A percentile compares a stretch with the other conserved stretches of the same genome.
phyloP scores from a whole-genome alignment of 371 early-diverging fungal genomes.

The Mucor irregularis region DNA sequence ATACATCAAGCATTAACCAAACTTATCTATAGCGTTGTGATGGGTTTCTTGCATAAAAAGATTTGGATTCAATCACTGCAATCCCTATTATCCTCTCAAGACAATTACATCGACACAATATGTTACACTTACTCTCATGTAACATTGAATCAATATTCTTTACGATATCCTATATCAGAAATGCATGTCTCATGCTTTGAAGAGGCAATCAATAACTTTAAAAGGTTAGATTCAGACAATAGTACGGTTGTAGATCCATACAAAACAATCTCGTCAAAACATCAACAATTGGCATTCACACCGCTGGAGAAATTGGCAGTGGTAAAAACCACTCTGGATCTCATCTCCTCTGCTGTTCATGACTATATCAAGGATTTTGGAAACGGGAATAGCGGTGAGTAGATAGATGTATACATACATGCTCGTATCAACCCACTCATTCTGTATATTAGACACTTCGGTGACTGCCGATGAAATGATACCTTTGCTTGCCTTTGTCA shows the following conservation, averaged over 20 bases:
- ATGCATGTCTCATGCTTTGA: constrained; percentile 41
- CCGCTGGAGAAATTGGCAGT: constrained; percentile 51
- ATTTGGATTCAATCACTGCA: constrained; percentile 60
- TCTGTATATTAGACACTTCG: constrained; percentile 28
- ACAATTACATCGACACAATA: constrained; percentile 38
- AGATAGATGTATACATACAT: too few species aligned
- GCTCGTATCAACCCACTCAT: background rate
- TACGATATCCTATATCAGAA: constrained; percentile 42
- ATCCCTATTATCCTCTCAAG: constrained; percentile 44
- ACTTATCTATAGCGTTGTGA: constrained; percentile 47
- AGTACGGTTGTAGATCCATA: constrained; percentile 11
- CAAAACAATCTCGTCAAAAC: background rate
- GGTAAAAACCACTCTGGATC: constrained; percentile 38
- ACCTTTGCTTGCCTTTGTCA: constrained; percentile 57
- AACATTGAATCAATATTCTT: constrained; percentile 38
- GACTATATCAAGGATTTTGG: constrained; percentile 31
- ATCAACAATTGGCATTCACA: constrained; percentile 37
- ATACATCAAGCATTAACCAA: background rate
- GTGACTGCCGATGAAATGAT: constrained; percentile 68
- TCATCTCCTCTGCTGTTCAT: constrained; percentile 38
- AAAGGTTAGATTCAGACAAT: constrained; percentile 33
- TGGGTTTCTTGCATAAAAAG: constrained; percentile 62
- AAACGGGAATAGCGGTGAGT: constrained; percentile 15
- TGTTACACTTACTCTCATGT: constrained; percentile 36
- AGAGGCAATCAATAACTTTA: constrained; percentile 33